These are phyloP conservation scores for Cladochytrium replicatum DNA, from an alignment of 192 early-diverging fungal species.

Conservation along the genomic window DNA sequence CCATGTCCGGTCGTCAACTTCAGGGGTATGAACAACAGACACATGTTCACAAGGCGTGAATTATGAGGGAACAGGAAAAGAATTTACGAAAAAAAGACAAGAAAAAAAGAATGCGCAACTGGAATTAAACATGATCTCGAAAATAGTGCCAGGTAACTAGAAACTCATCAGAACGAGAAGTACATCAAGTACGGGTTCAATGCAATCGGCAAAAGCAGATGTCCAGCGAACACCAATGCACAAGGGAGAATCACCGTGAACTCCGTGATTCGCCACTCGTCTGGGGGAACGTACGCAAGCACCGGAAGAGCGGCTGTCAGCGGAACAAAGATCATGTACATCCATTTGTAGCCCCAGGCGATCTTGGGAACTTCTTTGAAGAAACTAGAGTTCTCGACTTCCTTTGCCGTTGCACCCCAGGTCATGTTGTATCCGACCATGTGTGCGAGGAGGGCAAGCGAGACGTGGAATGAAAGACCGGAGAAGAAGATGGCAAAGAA, in stretches of 20 bases:
- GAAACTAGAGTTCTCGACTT: slow-evolving; percentile 2
- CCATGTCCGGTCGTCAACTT: no score
- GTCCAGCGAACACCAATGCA: background rate
- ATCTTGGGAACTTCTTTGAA: background rate
- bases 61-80: no score
- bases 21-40: no score
- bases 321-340: background rate
- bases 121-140: no score
- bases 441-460: slow-evolving; percentile 10
- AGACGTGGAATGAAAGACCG: slow-evolving; percentile 14
- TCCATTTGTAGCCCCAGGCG: background rate
- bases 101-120: no score
- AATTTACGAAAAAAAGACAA: no score
- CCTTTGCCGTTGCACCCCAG: slow-evolving; percentile 10
- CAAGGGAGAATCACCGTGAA: background rate
- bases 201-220: background rate
- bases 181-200: background rate
- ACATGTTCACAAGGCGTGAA: no score
- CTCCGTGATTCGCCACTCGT: background rate
- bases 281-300: background rate
- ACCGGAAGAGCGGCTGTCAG: background rate
- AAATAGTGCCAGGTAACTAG: no score
- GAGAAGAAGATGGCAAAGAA: slow-evolving; percentile 15
- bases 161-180: background rate
- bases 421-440: slow-evolving; percentile 17